Conservation (phyloP, 148 eudicot genomes). For the Heliamphora exappendiculata region DNA sequence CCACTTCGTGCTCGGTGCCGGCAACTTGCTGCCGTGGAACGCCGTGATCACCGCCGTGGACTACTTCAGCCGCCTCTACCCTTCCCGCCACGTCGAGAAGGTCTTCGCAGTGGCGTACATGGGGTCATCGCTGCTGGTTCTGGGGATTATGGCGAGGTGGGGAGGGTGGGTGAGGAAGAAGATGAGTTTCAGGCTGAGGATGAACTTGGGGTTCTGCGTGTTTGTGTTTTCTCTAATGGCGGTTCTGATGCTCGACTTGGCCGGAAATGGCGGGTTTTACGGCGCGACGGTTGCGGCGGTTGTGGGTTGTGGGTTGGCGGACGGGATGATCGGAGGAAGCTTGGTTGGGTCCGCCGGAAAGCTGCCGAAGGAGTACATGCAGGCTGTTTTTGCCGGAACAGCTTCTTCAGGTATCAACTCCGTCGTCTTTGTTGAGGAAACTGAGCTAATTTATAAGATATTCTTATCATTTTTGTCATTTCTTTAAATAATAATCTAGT, state of each 20-base stretch:
- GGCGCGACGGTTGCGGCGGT: constrained; percentile 43
- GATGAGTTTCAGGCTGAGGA: constrained; percentile 21
- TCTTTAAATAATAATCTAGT: too few relatives aligned
- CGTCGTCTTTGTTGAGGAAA: too few relatives aligned
- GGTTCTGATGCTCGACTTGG: constrained; percentile 55
- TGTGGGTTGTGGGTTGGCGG: constrained; percentile 63
- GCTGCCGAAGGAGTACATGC: constrained; percentile 83
- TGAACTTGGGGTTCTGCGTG: constrained; percentile 66
- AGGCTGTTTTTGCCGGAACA: constrained; percentile 87
- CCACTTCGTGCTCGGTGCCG: constrained; percentile 82
- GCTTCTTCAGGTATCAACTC: constrained; percentile 63
- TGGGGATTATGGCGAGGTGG: constrained; percentile 40
- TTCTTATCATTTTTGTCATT: too few relatives aligned
- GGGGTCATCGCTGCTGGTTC: constrained; percentile 55
- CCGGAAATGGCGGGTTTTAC: constrained; percentile 23
- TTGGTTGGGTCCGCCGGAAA: constrained; percentile 73
- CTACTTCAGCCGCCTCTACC: constrained; percentile 61
- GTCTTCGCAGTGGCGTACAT: constrained; percentile 79
- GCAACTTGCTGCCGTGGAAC: constrained; percentile 94
- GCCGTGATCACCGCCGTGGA: constrained; percentile 81
- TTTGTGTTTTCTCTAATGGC: constrained; percentile 47
- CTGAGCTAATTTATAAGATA: too few relatives aligned
- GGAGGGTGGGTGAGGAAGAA: constrained; percentile 12
- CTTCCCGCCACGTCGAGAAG: constrained; percentile 51
- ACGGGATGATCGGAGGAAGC: constrained; percentile 79